A percentile compares a stretch with the other conserved stretches of the same genome.
These are phyloP conservation scores for Hibiscus syriacus DNA, from an alignment of 345 rosid species.

Conservation along the genomic window DNA sequence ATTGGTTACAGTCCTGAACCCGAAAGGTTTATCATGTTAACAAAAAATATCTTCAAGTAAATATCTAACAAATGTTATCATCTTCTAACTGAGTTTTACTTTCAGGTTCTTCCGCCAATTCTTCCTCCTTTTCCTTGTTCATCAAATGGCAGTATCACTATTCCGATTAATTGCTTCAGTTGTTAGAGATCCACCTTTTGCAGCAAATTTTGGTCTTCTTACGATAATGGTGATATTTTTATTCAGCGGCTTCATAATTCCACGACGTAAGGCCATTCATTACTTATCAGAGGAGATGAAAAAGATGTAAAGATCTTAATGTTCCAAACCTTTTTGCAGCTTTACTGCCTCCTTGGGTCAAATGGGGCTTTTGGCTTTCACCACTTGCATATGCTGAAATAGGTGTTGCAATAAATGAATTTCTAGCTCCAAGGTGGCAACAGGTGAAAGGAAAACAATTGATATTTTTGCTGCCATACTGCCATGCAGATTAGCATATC, in stretches of 20 bases:
- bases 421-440: conserved; percentile 50
- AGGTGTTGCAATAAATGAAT: conserved; percentile 35
- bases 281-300: background rate
- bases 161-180: conserved; percentile 40
- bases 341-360: conserved; percentile 39
- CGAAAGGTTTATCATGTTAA: conserved; percentile 22
- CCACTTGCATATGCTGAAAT: conserved; percentile 45
- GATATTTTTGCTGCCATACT: too few relatives aligned
- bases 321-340: conserved; percentile 20
- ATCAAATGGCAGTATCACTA: conserved; percentile 34
- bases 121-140: conserved; percentile 36
- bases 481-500: background rate
- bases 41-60: background rate
- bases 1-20: conserved; percentile 48
- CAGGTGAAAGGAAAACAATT: conserved; percentile 23
- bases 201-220: conserved; percentile 19
- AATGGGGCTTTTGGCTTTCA: conserved; percentile 50
- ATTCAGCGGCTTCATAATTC: conserved; percentile 45
- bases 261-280: conserved; percentile 25
- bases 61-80: background rate
- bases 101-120: conserved; percentile 40
- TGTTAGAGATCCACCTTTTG: conserved; percentile 24
- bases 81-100: background rate
- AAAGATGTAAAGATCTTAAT: background rate
- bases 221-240: conserved; percentile 15